Evolutionary conservation across 805 yeast genomes (phyloP), one percentile per base, ranked within the genome.

Genomic region (Teunomyces kruisii): DNA sequence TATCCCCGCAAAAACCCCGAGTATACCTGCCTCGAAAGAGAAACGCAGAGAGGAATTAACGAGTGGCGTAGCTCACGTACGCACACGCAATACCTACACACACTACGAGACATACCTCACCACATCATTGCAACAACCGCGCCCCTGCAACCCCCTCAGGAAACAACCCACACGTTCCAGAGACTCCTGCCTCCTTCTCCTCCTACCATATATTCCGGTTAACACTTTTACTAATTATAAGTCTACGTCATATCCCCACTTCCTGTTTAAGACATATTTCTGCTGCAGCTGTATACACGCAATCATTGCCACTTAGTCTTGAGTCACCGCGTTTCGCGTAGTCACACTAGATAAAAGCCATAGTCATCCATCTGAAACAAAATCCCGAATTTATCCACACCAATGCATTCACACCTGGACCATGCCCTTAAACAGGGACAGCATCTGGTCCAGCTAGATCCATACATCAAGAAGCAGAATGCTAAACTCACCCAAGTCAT

Each of bases 401-500:
- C 27, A 8, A 35, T 35, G 38, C 38, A 35, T 35, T 35, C 38
- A 22, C 38, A 19, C 19, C 38, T n/a, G 38, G 38, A 35, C 16
- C 38, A 35, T 9, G 10, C 38, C 17, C 24, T 4, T 7, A 35
- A 35, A 35, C 26, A 10, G 38, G 38, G 38, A 3, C 27, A n/a
- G 26, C 14, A 35, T 14, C 38, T 22, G 38, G 38, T 35, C 40
- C 46, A 44, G 43, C 37, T 45, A 28, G 54, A 51, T 30, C 44
- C 48, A 24, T 45, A 45, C 26, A 38, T 40, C 24, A 45, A 45
- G 45, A 52, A 53, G 44, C 56, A 68, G 47, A 62, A 61, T 44
- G 55, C 67, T 37, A 72, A 72, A 50, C 59, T 70, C 37, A 55
- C 64, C 10, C 76, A 72, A 55, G 74, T 77, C 50, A 70, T 76